These are phyloP conservation scores for Paspalum notatum DNA, from an alignment of 176 grass and related monocot species.

Conservation along the genomic window DNA sequence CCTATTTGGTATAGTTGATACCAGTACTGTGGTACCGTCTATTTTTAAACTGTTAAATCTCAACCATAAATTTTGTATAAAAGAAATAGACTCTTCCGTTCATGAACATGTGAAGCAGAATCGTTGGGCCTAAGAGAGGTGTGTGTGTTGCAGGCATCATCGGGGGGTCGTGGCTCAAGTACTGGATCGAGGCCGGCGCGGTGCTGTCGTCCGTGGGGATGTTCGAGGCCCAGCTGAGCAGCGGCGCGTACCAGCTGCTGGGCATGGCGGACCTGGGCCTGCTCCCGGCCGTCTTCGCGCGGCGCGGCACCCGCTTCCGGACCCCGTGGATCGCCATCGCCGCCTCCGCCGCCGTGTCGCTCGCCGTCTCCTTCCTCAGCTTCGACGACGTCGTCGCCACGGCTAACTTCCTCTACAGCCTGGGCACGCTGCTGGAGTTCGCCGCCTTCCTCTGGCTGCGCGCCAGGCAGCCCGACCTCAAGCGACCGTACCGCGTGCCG, in stretches of 20 bases:
- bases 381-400: slow-evolving; percentile 61
- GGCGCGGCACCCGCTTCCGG: slow-evolving; percentile 16
- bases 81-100: no score
- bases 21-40: no score
- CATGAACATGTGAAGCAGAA: no score
- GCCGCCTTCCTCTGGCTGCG: slow-evolving; percentile 53
- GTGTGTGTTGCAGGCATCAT: slow-evolving; percentile 40
- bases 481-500: slow-evolving; percentile 55
- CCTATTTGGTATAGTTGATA: no score
- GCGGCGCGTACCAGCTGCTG: slow-evolving; percentile 58
- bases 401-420: slow-evolving; percentile 56
- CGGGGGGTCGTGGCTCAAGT: slow-evolving; percentile 50
- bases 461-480: slow-evolving; percentile 22
- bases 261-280: slow-evolving; percentile 68
- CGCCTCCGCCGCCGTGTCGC: slow-evolving; percentile 32
- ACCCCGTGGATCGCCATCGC: slow-evolving; percentile 54
- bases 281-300: slow-evolving; percentile 46
- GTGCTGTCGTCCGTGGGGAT: slow-evolving; percentile 54
- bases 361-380: slow-evolving; percentile 51
- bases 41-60: no score
- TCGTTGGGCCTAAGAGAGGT: no score
- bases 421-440: slow-evolving; percentile 61
- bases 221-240: slow-evolving; percentile 63
- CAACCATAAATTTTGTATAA: no score
- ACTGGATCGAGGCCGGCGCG: slow-evolving; percentile 55